Percentiles rank a stretch among this genome's conserved stretches.
These are phyloP conservation scores for Quercus tomentella DNA, from an alignment of 331 rosid genomes.

Conservation along the genomic window DNA sequence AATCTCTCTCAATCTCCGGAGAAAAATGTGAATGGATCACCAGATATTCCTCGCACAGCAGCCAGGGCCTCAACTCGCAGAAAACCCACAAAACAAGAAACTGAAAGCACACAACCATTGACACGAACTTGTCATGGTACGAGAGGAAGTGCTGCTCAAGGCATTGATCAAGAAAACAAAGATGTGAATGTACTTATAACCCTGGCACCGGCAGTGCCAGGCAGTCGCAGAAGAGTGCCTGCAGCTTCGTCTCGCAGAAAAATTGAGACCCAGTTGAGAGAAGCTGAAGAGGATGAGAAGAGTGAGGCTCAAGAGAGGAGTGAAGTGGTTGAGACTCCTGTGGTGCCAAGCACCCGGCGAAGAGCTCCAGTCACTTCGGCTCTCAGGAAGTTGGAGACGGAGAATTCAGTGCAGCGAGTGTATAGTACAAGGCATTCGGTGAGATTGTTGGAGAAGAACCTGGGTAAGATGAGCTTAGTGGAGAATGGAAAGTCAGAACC, in stretches of 20 bases:
- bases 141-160: constrained; percentile 22
- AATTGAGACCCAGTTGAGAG: constrained; percentile 24
- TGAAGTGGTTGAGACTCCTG: constrained; percentile 43
- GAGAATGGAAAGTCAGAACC: constrained; percentile 23
- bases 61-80: constrained; percentile 41
- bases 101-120: constrained; percentile 27
- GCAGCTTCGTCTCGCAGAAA: constrained; percentile 28
- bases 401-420: constrained; percentile 18
- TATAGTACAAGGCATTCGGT: constrained; percentile 70
- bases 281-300: constrained; percentile 9
- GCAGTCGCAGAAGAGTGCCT: constrained; percentile 25
- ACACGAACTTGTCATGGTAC: constrained; percentile 23
- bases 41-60: constrained; percentile 34
- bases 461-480: constrained; percentile 44
- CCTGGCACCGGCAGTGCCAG: constrained; percentile 30
- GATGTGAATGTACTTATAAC: constrained; percentile 25
- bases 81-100: constrained; percentile 30
- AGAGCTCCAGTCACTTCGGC: constrained; percentile 30
- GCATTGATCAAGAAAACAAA: constrained; percentile 33
- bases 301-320: constrained; percentile 17
- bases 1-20: constrained; percentile 15
- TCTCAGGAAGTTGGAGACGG: constrained; percentile 25
- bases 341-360: constrained; percentile 30
- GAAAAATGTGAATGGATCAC: constrained; percentile 23
- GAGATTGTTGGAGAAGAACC: constrained; percentile 52